phyloP scores from a whole-genome alignment of 345 rosid genomes.

The Eucalyptus albens region DNA sequence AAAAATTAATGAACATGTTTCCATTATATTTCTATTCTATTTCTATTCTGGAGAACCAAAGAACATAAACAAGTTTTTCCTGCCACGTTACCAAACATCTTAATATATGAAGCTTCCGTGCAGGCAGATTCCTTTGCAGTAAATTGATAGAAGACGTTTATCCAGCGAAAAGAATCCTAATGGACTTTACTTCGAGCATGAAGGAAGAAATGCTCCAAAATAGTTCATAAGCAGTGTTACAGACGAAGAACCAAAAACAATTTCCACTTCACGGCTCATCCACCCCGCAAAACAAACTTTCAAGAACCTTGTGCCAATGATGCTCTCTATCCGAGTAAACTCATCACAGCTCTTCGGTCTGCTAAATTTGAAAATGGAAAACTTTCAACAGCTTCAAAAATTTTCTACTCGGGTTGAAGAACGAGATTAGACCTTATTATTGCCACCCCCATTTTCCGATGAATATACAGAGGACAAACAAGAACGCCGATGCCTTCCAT shows the following conservation, averaged over 20 bases:
- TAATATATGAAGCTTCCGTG: neutral
- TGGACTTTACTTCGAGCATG: neutral
- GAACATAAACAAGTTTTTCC: too few relatives aligned
- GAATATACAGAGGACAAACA: conserved; percentile 20
- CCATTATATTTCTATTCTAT: too few relatives aligned
- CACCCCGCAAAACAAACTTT: neutral
- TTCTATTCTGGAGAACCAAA: too few relatives aligned
- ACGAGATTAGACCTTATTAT: conserved; percentile 12
- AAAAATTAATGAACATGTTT: too few relatives aligned
- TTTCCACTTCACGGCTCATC: neutral
- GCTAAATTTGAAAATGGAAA: neutral
- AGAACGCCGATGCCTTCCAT: neutral
- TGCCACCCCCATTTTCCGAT: conserved; percentile 9
- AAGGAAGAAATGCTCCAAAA: neutral
- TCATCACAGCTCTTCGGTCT: neutral
- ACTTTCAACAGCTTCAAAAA: neutral
- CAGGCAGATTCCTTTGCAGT: neutral
- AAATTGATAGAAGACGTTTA: neutral
- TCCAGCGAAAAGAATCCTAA: neutral
- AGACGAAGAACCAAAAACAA: neutral
- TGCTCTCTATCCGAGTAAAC: neutral
- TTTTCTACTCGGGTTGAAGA: neutral
- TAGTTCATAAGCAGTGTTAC: neutral
- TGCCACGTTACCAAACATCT: too few relatives aligned
- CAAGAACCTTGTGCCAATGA: neutral